A percentile compares a stretch with the other conserved stretches of the same genome.
These are phyloP conservation scores for Apodospora peruviana DNA, from an alignment of 495 filamentous ascomycete genomes.

Conservation along the genomic window DNA sequence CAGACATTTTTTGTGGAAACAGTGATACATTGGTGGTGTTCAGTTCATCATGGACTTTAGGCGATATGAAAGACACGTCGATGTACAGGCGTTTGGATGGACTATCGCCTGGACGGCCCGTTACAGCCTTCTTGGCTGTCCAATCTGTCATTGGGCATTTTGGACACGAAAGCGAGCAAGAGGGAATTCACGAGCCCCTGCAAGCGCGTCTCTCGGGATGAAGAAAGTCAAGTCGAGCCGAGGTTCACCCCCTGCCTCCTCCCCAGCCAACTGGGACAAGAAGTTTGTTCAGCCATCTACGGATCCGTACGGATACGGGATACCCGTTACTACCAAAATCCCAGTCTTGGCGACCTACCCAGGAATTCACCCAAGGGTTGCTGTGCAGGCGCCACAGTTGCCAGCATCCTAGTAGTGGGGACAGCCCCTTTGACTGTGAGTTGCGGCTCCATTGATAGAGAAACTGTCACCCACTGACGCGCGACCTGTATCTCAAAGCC, in stretches of 20 bases:
- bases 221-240: not conserved
- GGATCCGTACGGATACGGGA: too few relatives aligned
- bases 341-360: too few relatives aligned
- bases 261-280: too few relatives aligned
- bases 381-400: conserved; percentile 14
- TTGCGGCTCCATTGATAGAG: not conserved
- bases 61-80: not conserved
- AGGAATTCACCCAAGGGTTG: not conserved
- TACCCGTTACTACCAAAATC: too few relatives aligned
- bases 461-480: not conserved
- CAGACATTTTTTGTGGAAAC: not conserved
- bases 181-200: not conserved
- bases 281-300: too few relatives aligned
- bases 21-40: too few relatives aligned
- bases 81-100: not conserved
- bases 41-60: too few relatives aligned
- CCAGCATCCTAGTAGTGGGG: conserved; percentile 10
- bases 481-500: too few relatives aligned
- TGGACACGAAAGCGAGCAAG: not conserved
- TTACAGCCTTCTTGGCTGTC: conserved; percentile 7
- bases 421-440: conserved; percentile 2
- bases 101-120: conserved; percentile 8
- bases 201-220: not conserved
- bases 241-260: not conserved
- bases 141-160: conserved; percentile 2